phyloP scores from a whole-genome alignment of 1,284 basidiomycete genomes.

The Athelia psychrophila region DNA sequence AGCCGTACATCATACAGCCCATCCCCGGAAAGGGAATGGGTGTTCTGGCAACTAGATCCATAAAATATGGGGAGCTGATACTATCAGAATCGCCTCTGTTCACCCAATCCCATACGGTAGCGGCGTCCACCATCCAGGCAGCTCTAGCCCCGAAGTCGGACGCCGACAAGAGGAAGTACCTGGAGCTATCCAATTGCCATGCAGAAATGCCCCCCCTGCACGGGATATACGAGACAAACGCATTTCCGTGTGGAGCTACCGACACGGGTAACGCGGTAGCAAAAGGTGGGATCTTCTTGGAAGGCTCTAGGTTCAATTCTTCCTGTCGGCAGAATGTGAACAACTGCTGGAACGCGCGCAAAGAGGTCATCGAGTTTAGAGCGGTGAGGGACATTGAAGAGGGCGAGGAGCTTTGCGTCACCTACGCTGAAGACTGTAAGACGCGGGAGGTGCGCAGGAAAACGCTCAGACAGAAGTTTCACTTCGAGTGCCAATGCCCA shows the following conservation, averaged over 20 bases:
- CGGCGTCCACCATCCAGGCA: too few species aligned
- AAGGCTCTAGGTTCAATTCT: slow-evolving; percentile 19
- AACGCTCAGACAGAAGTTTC: slow-evolving; percentile 4
- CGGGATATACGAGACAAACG: slow-evolving; percentile 22
- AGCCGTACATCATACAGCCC: background rate
- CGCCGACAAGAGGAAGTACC: background rate
- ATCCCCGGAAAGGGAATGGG: background rate
- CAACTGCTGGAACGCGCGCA: slow-evolving; percentile 14
- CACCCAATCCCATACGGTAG: background rate
- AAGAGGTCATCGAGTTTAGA: slow-evolving; percentile 16
- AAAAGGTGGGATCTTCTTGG: slow-evolving; percentile 18
- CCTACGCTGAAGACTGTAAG: slow-evolving; percentile 15
- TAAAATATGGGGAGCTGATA: background rate
- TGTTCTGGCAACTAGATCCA: background rate
- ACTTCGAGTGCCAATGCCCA: slow-evolving; percentile 18
- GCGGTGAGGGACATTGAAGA: slow-evolving; percentile 13
- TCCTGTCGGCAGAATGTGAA: slow-evolving; percentile 21
- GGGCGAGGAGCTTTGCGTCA: slow-evolving; percentile 21
- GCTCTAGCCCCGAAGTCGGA: background rate
- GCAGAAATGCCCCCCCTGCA: slow-evolving; percentile 6
- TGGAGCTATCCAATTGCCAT: background rate
- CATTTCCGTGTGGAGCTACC: slow-evolving; percentile 17
- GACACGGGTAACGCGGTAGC: background rate
- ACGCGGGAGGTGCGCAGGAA: slow-evolving; percentile 11
- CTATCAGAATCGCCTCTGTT: background rate